Conservation (phyloP, 805 yeast genomes). For the Helenozyma rhizophorensis region DNA sequence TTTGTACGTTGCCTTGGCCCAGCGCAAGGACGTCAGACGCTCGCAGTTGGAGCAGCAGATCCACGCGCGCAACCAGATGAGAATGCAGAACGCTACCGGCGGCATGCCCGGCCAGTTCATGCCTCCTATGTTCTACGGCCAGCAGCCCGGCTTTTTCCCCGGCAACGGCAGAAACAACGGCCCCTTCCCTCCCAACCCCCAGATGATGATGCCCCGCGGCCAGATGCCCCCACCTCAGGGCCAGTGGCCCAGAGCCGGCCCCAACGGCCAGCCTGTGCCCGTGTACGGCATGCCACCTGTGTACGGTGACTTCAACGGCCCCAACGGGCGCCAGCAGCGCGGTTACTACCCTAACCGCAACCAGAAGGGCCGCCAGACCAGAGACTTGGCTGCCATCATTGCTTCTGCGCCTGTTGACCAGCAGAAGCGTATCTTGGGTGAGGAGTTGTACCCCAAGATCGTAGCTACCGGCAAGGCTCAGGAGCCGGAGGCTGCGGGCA, state of each 20-base stretch:
- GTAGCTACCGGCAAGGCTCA: constrained; percentile 80
- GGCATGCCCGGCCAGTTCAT: constrained; percentile 84
- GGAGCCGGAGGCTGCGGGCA: constrained; percentile 95
- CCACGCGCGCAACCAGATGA: constrained; percentile 96
- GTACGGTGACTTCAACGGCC: constrained; percentile 48
- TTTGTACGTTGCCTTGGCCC: constrained; percentile 96
- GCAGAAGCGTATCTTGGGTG: constrained; percentile 97
- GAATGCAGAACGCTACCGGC: constrained; percentile 95
- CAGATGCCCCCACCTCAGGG: constrained; percentile 63
- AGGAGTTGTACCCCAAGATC: constrained; percentile 92
- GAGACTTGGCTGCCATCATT: constrained; percentile 57
- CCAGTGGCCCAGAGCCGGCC: constrained; percentile 70
- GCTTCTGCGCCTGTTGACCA: constrained; percentile 75
- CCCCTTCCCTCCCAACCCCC: constrained; percentile 79
- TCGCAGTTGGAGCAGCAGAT: constrained; percentile 96
- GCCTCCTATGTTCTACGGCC: constrained; percentile 81
- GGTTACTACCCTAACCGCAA: constrained; percentile 53
- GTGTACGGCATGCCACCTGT: constrained; percentile 85
- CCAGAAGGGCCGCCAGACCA: constrained; percentile 38
- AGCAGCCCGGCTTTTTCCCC: constrained; percentile 80
- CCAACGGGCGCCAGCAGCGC: constrained; percentile 50
- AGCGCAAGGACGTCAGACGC: constrained; percentile 97
- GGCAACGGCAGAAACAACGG: constrained; percentile 71
- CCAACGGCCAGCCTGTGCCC: constrained; percentile 81
- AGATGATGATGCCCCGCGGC: constrained; percentile 70